Evolutionary conservation across 805 yeast genomes (phyloP), one percentile per base, ranked within the genome.

Genomic region (Wickerhamomyces ciferrii): DNA sequence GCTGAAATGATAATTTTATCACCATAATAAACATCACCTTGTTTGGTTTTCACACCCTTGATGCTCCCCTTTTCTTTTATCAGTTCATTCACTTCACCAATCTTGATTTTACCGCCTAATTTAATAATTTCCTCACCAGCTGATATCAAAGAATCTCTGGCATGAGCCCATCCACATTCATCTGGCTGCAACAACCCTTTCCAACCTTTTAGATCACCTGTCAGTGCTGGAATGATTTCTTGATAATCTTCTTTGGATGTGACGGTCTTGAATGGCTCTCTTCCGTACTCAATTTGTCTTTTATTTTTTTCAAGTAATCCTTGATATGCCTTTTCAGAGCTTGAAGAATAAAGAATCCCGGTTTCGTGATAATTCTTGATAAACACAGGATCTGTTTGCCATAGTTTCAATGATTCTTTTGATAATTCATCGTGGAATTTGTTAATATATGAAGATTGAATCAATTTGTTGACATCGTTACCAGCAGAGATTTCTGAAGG

Each of bases 401-500:
- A 69, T 43, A 49, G 47, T 31, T 54, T 41, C 43, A 67, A 47
- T 1, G 75, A 64, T 36, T 71, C 72, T 1, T 59, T 49, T 0
- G 72, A 70, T 14, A 60, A 39, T 2, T 48, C 45, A 1, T 58
- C 55, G 31, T 58, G 53, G 32, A 59, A 47, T 46, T 53, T 47
- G 41, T 55, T 48, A 47, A 53, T 43, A 20, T 53, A 49, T 36
- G 54, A 47, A 38, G 59, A 49, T 32, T 62, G 63, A 18, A 63
- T 55, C 15, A 71, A 60, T 50, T 71, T 71, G 58, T 71, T 71
- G 25, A 64, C 65, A 51, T 71, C 76, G 44, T 68, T 64, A 11
- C 68, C 74, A 15, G 75, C 76, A 20, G 69, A 55, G 4, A 64
- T 39, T 3, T 67, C 63, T 1, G 74, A 69, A 1, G 74, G 74